A percentile compares a stretch with the other conserved stretches of the same genome.
phyloP scores from a whole-genome alignment of 208 protist genomes.

The Trypanosoma caninum region DNA sequence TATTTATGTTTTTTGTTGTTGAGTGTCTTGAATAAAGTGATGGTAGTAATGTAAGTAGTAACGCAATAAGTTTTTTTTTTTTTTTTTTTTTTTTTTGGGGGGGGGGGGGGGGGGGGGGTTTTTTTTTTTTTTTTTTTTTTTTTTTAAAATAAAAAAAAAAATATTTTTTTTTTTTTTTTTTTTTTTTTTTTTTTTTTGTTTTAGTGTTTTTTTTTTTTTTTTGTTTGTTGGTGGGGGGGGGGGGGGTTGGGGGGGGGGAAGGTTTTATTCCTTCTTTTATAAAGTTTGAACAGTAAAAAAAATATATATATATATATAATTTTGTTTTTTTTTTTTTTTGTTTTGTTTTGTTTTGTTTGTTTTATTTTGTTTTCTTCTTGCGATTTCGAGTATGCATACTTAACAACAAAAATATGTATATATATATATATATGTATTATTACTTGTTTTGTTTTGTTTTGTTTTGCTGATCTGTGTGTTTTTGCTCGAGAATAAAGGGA shows the following conservation, averaged over 20 bases:
- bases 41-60: too few species aligned
- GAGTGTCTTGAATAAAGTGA: too few species aligned
- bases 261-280: too few species aligned
- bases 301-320: slow-evolving; percentile 7
- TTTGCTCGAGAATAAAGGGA: too few species aligned
- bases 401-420: background rate
- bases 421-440: background rate
- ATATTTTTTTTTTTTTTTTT: slow-evolving; percentile 9
- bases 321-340: slow-evolving; percentile 1
- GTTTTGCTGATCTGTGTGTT: background rate
- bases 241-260: too few species aligned
- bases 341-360: slow-evolving; percentile 10
- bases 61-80: too few species aligned
- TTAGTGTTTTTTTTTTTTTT: background rate
- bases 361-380: background rate
- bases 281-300: too few species aligned
- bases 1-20: too few species aligned
- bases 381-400: background rate
- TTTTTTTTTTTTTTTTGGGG: too few species aligned
- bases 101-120: too few species aligned
- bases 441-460: background rate
- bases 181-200: slow-evolving; percentile 15
- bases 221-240: background rate
- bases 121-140: background rate
- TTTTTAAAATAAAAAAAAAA: background rate